Evolutionary conservation across 2,329 filamentous ascomycete genomes (phyloP), one percentile per base, ranked within the genome.

Genomic region (Phyllosticta citribraziliensis): DNA sequence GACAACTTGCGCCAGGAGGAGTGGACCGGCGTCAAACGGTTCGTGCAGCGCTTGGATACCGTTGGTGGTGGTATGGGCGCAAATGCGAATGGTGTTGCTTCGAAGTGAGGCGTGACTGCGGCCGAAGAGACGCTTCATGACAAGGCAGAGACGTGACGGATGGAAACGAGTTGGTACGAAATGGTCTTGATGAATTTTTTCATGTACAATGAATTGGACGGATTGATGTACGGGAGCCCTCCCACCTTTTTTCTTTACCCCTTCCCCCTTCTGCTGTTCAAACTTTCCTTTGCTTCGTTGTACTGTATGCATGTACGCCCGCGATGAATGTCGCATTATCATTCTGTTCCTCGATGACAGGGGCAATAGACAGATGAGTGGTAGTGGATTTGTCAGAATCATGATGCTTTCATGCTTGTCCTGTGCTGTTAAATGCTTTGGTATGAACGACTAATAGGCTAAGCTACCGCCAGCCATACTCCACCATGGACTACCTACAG

Each of bases 11-110:
- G 88, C 72, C 85, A 85, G 58, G 94, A 99, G 69, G 93, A 97
- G 73, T 99, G 94, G 93, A 84, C 88, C 5, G 89, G 84, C 40
- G 89, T 99, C 66, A 97, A 97, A 84, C 92, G 91, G 74, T 79
- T 97, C 70, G 84, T 97, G 24, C 86, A 84, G 52, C 84, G 87
- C 68, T 76, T 93, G 63, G 92, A 95, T 52, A 55, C 52, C 20
- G 57, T 19, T 11, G 58, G 53, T 19, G 58, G 53, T 2, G 58
- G 51, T 9, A 47, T 60, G 19, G 24, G 20, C 25, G 55, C 58
- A 40, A 60, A 60, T 33, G 53, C 40, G 1, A 47, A 47, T n/a
- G 40, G 40, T 8, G 40, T 47, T 47, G 40, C 40, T 3, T 30
- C 27, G 40, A 47, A 14, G 40, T 47, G 40, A 47, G 17, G 40